Conservation (phyloP, 2,329 filamentous ascomycete genomes). For the Cordyceps farinosa region DNA sequence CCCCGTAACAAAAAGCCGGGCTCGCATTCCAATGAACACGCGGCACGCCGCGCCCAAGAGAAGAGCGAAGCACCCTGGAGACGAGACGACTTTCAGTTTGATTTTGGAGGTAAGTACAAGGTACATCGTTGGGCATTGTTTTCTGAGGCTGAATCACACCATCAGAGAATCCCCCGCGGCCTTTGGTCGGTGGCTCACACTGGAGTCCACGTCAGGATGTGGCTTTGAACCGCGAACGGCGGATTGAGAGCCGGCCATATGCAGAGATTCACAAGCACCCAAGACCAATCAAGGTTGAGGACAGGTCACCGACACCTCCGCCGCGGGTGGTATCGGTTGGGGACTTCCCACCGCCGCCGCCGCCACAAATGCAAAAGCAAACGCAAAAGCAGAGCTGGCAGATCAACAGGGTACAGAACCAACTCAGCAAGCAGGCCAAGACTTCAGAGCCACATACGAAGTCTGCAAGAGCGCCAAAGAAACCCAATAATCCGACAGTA, state of each 20-base stretch:
- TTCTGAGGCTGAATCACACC: not conserved
- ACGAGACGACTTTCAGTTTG: not conserved
- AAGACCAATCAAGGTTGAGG: not conserved
- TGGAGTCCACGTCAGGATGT: not conserved
- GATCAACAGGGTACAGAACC: slow-evolving; percentile 9
- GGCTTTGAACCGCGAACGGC: not conserved
- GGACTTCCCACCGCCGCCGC: not conserved
- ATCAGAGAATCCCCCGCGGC: not conserved
- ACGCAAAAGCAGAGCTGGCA: slow-evolving; percentile 7
- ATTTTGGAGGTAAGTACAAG: not conserved
- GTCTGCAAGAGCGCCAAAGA: not conserved
- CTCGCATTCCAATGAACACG: not conserved
- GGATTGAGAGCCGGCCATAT: not conserved
- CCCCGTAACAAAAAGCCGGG: not conserved
- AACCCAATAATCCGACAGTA: no score
- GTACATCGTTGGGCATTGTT: not conserved
- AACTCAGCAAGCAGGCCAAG: not conserved
- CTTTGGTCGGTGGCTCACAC: not conserved
- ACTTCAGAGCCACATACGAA: not conserved
- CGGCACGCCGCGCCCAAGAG: not conserved
- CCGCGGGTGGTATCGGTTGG: not conserved
- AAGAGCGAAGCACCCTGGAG: not conserved
- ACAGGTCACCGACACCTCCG: slow-evolving; percentile 1
- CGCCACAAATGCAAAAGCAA: not conserved
- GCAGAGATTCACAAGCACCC: not conserved